These are phyloP conservation scores for Zasmidium cellare DNA, from an alignment of 2,329 filamentous ascomycete species.

Conservation along the genomic window DNA sequence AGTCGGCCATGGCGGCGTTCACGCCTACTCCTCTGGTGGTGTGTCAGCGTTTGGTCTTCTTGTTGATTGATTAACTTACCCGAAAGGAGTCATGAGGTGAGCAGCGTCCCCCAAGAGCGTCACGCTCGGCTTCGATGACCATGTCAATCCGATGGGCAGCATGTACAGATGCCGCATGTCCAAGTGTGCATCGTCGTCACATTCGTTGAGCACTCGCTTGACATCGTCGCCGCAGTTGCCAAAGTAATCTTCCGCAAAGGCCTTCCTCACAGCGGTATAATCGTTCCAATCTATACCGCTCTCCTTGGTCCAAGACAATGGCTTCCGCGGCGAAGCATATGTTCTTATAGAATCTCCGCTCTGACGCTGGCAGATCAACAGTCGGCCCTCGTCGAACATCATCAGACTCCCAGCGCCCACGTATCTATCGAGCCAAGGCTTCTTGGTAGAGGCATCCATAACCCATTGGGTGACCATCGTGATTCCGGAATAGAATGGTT, in stretches of 20 bases:
- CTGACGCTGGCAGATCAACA: conserved; percentile 20
- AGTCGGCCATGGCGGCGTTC: conserved; percentile 2
- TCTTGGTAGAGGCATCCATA: conserved; percentile 17
- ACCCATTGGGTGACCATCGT: conserved; percentile 1
- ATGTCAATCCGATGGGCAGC: conserved; percentile 39
- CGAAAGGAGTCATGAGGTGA: conserved; percentile 37
- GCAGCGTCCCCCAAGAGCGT: conserved; percentile 43
- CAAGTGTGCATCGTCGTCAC: conserved; percentile 21
- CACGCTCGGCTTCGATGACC: conserved; percentile 37
- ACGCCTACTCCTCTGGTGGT: conserved; percentile 40
- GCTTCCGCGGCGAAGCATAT: conserved; percentile 10
- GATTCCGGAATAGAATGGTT: conserved; percentile 36
- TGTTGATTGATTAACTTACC: not conserved
- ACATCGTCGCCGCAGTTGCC: conserved; percentile 46
- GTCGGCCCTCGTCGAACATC: conserved; percentile 28
- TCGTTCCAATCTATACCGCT: conserved; percentile 27
- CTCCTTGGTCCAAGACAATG: conserved; percentile 7
- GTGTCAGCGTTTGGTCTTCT: conserved; percentile 37
- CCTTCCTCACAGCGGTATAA: conserved; percentile 38
- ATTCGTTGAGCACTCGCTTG: conserved; percentile 26
- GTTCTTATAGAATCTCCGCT: conserved; percentile 16
- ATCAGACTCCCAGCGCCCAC: conserved; percentile 34
- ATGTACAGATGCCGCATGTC: conserved; percentile 37
- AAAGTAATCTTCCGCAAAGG: conserved; percentile 37
- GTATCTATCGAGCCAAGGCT: conserved; percentile 31